phyloP scores from a whole-genome alignment of 352 stramenopile species.

The Elongisporangium anandrum region DNA sequence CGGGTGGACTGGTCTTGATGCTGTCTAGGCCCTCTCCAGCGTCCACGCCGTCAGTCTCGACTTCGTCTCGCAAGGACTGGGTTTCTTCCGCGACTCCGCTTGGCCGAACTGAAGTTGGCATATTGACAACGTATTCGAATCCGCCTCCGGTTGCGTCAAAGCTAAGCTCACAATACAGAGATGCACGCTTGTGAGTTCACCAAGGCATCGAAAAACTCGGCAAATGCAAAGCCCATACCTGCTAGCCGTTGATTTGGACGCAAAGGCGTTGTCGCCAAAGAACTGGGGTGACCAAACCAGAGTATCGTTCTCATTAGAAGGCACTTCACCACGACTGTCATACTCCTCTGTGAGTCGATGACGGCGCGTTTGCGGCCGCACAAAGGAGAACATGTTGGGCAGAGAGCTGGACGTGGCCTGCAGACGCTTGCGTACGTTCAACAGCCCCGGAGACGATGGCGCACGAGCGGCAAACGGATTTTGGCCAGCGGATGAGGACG shows the following conservation, averaged over 20 bases:
- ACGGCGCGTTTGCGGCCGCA: slow-evolving; percentile 12
- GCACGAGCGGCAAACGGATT: background rate
- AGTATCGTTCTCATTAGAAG: background rate
- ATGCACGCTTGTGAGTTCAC: background rate
- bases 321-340: slow-evolving; percentile 5
- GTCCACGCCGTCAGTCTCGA: slow-evolving; percentile 15
- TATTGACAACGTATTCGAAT: background rate
- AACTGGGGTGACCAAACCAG: slow-evolving; percentile 4
- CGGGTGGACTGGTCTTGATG: background rate
- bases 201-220: background rate
- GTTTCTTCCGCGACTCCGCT: slow-evolving; percentile 4
- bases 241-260: slow-evolving; percentile 5
- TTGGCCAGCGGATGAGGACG: slow-evolving; percentile 10
- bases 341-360: slow-evolving; percentile 19
- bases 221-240: slow-evolving; percentile 4
- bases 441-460: background rate
- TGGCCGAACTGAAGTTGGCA: background rate
- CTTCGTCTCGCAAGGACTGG: slow-evolving; percentile 8
- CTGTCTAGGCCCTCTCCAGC: background rate
- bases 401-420: slow-evolving; percentile 2
- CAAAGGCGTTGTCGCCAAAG: slow-evolving; percentile 8
- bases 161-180: background rate
- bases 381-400: slow-evolving; percentile 17
- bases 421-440: background rate
- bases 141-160: background rate